These are phyloP conservation scores for Gastrolobium villosum DNA, from an alignment of 306 rosid genomes.

Conservation along the genomic window DNA sequence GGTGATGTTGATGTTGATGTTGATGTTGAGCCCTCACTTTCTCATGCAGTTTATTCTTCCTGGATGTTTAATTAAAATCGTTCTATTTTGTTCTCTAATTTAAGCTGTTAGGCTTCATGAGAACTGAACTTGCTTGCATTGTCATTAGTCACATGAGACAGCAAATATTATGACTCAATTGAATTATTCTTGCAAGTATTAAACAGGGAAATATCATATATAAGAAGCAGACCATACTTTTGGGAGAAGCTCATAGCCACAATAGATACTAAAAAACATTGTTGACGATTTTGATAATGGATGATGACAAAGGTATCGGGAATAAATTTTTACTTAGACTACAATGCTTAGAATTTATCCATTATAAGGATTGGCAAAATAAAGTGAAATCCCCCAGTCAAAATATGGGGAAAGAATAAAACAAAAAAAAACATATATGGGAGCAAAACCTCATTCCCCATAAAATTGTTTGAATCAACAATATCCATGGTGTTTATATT, in stretches of 20 bases:
- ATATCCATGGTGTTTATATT: neutral
- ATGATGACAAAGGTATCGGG: slow-evolving; percentile 8
- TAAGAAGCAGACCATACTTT: neutral
- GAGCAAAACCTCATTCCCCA: slow-evolving; percentile 12
- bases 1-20: too few species aligned
- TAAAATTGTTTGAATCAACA: slow-evolving; percentile 22
- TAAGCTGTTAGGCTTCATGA: neutral
- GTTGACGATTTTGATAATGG: slow-evolving; percentile 20
- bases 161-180: slow-evolving; percentile 11
- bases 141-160: neutral
- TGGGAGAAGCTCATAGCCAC: slow-evolving; percentile 17
- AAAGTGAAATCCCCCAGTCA: neutral
- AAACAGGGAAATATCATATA: slow-evolving; percentile 3
- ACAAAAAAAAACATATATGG: neutral
- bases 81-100: neutral
- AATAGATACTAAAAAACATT: neutral
- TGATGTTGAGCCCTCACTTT: neutral
- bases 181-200: slow-evolving; percentile 18
- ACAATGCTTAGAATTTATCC: slow-evolving; percentile 18
- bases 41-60: neutral
- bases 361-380: slow-evolving; percentile 18
- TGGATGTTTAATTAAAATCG: neutral
- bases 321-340: neutral
- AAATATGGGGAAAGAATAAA: neutral
- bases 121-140: neutral